Base-by-base conservation (phyloP, 192 early-diverging fungal species). In the Spizellomyces sp. region DNA sequence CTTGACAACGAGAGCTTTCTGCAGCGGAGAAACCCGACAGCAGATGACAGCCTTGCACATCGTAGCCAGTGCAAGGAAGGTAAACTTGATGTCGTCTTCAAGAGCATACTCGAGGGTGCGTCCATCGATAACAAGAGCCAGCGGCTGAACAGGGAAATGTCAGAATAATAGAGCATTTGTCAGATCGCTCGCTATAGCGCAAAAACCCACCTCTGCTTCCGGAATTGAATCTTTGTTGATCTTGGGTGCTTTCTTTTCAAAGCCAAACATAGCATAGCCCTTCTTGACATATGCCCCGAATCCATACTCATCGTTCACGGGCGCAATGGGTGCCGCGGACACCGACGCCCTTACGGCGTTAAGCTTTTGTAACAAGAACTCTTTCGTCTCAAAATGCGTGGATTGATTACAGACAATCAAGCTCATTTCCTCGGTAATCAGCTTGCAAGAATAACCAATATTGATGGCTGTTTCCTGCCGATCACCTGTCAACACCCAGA, bases 381-480 rank as follows among this genome's bases (percentile, higher is more conserved):
- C 91, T 76, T 94, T 94, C 10, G 95, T 97, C 61, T 92, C 94
- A 86, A 90, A 92, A 75, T 96, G 93, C 58, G 86, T 96, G 41
- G 89, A 81, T 74, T 95, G 93, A 75, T 95, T 98, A 75, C 94
- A 93, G 55, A 98, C 86, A 61, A 99, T 92, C 22, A 99, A 77
- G 48, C 90, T 90, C 94, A 97, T 98, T 62, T 96, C 96, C 71
- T 98, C 96, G 57, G 94, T 92, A 62, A 99, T 88, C 36, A 99
- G 83, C 78, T 98, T 97, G 83, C 95, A 97, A 48, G 90, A 92
- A 71, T 95, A 96, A 10, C 95, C 98, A 81, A 99, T 98, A 77
- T 99, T 98, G 82, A 99, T 97, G 19, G 98, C 97, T 4, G 98
- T 99, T 77, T 99, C 98, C 77, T 98, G 96, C 47, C 95, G 77